Evolutionary conservation across 495 filamentous ascomycete species (phyloP), one percentile per base, ranked within the genome.

Genomic region (Neurospora sp.): DNA sequence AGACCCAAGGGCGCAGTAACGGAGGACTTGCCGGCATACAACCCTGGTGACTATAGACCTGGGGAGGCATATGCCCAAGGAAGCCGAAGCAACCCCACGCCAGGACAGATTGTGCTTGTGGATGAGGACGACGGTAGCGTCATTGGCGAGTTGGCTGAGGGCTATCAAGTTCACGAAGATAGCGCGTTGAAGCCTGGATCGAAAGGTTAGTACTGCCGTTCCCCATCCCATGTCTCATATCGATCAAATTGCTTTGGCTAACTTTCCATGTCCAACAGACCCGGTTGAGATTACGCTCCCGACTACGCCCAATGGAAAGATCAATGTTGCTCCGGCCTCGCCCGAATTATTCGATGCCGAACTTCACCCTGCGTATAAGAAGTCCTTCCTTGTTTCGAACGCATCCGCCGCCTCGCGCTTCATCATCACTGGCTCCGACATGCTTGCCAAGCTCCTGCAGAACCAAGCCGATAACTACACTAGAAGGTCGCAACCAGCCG

Each of bases 111-210:
- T 73, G 96, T 98, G n/a, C 85, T 99, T 3, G 84, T 98, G 38
- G 93, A 99, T 73, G 96, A 99, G 77, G 95, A 98, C 74, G 90
- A 99, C 85, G 96, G 93, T 69, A 95, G 91, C 79, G 91, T 98
- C 6, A 93, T 99, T 20, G 96, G 96, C 39, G 96, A 98, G 78
- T 85, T 99, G 72, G 86, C 89, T 37, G 92, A 95, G 59, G 92
- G 91, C 8, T 95, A 93, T 76, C 83, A 94, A 65, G 84, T 97
- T 39, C 86, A 94, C 22, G 96, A 96, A 75, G 87, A 91, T 73
- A 82, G 87, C 48, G 86, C 85, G 68, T 85, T 99, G 70, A 87
- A 91, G 74, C 88, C 89, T 37, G 96, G 96, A 41, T 95, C 92
- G 31, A 98, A 99, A 84, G 91, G 94, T 97, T 82, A 73, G 85